Percentiles rank a stretch among this genome's conserved stretches.
Conservation (phyloP, 2,329 filamentous ascomycete genomes). For the Penicillium fuscoglaucum region DNA sequence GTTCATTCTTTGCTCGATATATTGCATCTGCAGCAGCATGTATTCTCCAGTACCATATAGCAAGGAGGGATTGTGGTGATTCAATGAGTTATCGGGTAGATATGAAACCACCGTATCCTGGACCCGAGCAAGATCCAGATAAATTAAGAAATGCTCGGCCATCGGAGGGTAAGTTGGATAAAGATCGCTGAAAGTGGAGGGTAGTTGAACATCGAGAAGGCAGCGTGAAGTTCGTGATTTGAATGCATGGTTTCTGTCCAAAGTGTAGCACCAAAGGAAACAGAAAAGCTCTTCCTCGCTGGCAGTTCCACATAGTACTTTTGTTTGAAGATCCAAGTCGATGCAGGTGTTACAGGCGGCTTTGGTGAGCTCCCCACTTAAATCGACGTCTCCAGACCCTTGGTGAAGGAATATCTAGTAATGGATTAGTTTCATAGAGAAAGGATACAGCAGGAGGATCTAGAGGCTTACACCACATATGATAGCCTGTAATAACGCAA, state of each 20-base stretch:
- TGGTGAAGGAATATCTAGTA: slow-evolving; percentile 23
- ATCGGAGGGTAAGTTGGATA: slow-evolving; percentile 3
- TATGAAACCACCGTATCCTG: slow-evolving; percentile 21
- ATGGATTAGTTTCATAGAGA: neutral
- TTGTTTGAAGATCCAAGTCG: slow-evolving; percentile 16
- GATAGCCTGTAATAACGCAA: slow-evolving; percentile 18
- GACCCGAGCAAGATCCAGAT: slow-evolving; percentile 21
- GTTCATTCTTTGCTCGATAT: slow-evolving; percentile 14
- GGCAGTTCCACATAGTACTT: neutral
- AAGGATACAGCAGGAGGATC: neutral
- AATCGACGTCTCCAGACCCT: slow-evolving; percentile 21
- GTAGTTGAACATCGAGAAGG: slow-evolving; percentile 11
- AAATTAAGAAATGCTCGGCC: slow-evolving; percentile 17
- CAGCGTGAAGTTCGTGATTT: slow-evolving; percentile 16
- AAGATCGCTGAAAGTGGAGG: neutral
- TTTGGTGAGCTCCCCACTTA: slow-evolving; percentile 20
- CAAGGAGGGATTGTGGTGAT: neutral
- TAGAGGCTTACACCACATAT: neutral
- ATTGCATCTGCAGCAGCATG: slow-evolving; percentile 16
- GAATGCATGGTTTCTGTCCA: slow-evolving; percentile 26
- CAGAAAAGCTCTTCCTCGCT: slow-evolving; percentile 25
- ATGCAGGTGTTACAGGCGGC: slow-evolving; percentile 24
- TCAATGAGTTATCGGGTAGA: slow-evolving; percentile 1
- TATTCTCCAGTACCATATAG: neutral
- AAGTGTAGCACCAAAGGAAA: slow-evolving; percentile 26